These are phyloP conservation scores for Aspergillus neoniger DNA, from an alignment of 2,329 filamentous ascomycete species.

Conservation along the genomic window DNA sequence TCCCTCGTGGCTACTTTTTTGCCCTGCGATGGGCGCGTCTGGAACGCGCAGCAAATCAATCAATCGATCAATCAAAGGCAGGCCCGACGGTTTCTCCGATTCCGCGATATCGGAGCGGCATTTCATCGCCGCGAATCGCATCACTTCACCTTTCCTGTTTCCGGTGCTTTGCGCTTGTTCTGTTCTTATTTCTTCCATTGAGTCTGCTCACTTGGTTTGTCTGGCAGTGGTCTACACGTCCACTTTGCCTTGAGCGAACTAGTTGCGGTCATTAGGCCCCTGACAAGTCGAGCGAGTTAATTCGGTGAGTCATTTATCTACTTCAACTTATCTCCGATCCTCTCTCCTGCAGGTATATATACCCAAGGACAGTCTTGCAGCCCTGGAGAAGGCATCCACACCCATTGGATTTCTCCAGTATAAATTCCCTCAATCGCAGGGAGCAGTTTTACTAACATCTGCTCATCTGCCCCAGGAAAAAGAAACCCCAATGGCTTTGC, in stretches of 20 bases:
- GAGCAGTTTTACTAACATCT: conserved; percentile 5
- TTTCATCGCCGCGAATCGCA: conserved; percentile 13
- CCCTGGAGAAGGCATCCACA: background rate
- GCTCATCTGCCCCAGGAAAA: background rate
- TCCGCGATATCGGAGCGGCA: conserved; percentile 32
- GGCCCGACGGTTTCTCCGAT: conserved; percentile 35
- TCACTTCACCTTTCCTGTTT: background rate
- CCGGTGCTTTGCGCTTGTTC: conserved; percentile 5
- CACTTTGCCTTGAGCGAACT: conserved; percentile 6
- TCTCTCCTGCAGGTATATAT: conserved; percentile 8
- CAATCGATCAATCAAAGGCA: background rate
- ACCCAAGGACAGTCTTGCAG: conserved; percentile 1
- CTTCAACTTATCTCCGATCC: background rate
- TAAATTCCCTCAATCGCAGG: background rate
- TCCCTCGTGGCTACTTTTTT: conserved; percentile 10
- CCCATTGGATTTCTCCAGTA: background rate
- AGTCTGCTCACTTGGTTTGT: background rate
- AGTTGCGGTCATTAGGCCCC: background rate
- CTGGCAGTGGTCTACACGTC: conserved; percentile 10
- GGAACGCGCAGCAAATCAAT: conserved; percentile 17
- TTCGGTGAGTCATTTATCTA: conserved; percentile 15
- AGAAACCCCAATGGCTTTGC: conserved; percentile 26
- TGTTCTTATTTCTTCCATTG: background rate
- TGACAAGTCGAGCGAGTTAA: background rate
- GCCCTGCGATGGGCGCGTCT: conserved; percentile 18